Conservation (phyloP, 2,329 filamentous ascomycete genomes). For the Trichocomaceae sp. region DNA sequence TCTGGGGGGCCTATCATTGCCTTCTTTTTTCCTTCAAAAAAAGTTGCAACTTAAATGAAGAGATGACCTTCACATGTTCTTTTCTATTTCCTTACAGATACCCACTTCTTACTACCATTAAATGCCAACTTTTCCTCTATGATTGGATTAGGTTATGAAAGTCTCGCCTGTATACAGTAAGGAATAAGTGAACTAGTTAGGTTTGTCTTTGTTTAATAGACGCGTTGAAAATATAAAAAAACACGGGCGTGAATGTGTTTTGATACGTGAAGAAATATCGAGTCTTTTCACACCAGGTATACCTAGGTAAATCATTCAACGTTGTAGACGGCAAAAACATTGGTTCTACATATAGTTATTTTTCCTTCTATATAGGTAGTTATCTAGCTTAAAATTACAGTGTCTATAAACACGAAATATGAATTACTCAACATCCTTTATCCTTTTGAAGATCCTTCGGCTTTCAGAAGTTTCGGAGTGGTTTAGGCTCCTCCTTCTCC, state of each 20-base stretch:
- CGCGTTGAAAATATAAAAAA: background rate
- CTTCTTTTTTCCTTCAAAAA: background rate
- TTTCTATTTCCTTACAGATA: constrained; percentile 10
- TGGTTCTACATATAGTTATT: no score
- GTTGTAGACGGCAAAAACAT: no score
- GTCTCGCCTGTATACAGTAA: background rate
- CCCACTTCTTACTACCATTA: constrained; percentile 6
- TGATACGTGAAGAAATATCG: background rate
- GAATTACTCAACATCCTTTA: no score
- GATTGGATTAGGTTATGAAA: background rate
- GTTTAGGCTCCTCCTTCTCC: no score
- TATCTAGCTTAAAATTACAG: no score
- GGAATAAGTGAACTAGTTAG: background rate
- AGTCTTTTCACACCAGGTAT: no score
- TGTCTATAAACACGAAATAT: background rate
- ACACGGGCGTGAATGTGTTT: background rate
- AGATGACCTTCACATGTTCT: constrained; percentile 10
- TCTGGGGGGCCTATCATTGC: background rate
- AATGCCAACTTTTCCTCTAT: constrained; percentile 4
- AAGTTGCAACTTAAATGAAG: constrained; percentile 10
- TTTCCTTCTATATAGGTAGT: no score
- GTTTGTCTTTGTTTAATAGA: background rate
- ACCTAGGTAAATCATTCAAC: no score
- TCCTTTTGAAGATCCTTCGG: no score
- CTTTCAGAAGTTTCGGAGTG: no score